Conservation (phyloP, 2,329 filamentous ascomycete genomes). For the Talaromyces sp. region DNA sequence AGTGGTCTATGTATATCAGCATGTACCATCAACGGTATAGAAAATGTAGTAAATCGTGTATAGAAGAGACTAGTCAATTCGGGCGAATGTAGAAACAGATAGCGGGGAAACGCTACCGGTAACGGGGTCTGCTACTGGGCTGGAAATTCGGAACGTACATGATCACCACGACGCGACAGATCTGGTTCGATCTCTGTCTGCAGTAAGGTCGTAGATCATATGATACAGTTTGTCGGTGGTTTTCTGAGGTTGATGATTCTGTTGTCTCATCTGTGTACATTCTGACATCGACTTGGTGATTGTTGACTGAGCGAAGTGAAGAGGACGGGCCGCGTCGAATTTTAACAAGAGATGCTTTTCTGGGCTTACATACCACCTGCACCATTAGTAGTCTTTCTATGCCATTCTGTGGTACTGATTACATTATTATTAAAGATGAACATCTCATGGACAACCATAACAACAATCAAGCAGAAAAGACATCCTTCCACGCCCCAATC, state of each 20-base stretch:
- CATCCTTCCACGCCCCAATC: background rate
- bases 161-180: constrained; percentile 14
- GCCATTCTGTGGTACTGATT: background rate
- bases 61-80: constrained; percentile 14
- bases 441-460: background rate
- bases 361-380: background rate
- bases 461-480: background rate
- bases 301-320: background rate
- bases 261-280: background rate
- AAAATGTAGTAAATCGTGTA: background rate
- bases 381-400: background rate
- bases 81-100: background rate
- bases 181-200: background rate
- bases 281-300: background rate
- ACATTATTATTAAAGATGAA: background rate
- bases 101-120: background rate
- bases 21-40: background rate
- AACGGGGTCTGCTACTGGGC: background rate
- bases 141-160: constrained; percentile 18
- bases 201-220: background rate
- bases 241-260: background rate
- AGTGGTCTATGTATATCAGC: constrained; percentile 4
- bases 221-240: background rate
- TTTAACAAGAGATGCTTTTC: background rate
- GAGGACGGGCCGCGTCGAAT: background rate